Percentiles rank a stretch among this genome's conserved stretches.
Evolutionary conservation across 108 stramenopile species (phyloP).

Genomic region (Discostella pseudostelligera): DNA sequence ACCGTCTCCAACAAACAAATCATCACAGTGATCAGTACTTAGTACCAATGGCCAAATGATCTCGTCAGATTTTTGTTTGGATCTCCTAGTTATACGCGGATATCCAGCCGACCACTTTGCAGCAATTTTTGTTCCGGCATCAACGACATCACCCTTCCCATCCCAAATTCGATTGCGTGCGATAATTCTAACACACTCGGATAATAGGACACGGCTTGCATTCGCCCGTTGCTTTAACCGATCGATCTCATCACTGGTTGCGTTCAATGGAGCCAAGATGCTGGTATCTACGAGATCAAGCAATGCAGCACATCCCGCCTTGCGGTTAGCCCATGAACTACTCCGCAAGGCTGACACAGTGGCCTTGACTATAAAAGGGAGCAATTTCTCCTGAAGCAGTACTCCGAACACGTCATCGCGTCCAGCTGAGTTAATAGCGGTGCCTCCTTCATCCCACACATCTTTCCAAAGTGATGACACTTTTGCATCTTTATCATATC

Average conservation of each 20-base stretch:
- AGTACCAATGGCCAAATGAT: slow-evolving; percentile 43
- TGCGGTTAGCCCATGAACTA: slow-evolving; percentile 68
- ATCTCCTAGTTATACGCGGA: slow-evolving; percentile 19
- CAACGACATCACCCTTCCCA: slow-evolving; percentile 65
- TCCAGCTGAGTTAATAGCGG: slow-evolving; percentile 31
- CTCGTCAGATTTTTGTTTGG: background rate
- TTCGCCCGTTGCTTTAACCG: slow-evolving; percentile 51
- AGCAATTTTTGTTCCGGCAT: slow-evolving; percentile 40
- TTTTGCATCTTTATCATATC: slow-evolving; percentile 65
- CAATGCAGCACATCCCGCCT: slow-evolving; percentile 55
- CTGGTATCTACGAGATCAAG: slow-evolving; percentile 54
- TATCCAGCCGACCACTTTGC: slow-evolving; percentile 34
- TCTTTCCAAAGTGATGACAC: slow-evolving; percentile 69
- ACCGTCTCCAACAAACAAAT: slow-evolving; percentile 57
- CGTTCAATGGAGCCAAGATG: slow-evolving; percentile 62
- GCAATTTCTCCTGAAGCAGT: slow-evolving; percentile 63
- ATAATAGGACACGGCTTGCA: slow-evolving; percentile 45
- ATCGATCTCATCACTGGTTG: slow-evolving; percentile 14
- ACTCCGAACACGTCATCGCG: slow-evolving; percentile 50
- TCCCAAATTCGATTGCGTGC: slow-evolving; percentile 65
- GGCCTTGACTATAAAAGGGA: slow-evolving; percentile 52
- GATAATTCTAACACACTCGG: slow-evolving; percentile 50
- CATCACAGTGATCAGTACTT: slow-evolving; percentile 23
- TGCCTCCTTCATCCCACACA: slow-evolving; percentile 87
- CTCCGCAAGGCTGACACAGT: slow-evolving; percentile 55